Evolutionary conservation across 805 yeast genomes (phyloP).

Genomic region (Starmerella khaoyaiensis): DNA sequence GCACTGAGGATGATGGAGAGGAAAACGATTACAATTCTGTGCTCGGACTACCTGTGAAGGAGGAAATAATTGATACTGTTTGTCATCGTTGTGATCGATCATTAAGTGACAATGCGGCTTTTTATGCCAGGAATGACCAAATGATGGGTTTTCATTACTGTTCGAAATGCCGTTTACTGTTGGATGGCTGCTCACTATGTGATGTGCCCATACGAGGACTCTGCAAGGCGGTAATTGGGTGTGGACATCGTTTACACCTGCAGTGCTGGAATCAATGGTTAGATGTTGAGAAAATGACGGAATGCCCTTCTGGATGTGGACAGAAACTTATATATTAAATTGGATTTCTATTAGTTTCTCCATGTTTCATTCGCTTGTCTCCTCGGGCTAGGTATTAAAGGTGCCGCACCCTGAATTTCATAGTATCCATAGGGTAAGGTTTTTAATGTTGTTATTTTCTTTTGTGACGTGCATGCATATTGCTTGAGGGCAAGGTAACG

Average conservation of each 20-base stretch:
- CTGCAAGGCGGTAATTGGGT: conserved; percentile 43
- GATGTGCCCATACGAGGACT: conserved; percentile 64
- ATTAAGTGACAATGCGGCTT: conserved; percentile 25
- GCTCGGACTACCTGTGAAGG: not conserved
- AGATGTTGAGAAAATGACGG: conserved; percentile 33
- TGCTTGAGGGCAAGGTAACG: too few relatives aligned
- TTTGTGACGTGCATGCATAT: too few relatives aligned
- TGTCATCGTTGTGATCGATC: conserved; percentile 27
- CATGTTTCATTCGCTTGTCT: too few relatives aligned
- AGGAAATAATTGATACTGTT: conserved; percentile 36
- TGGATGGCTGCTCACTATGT: conserved; percentile 66
- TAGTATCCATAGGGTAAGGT: too few relatives aligned
- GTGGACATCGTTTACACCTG: conserved; percentile 84
- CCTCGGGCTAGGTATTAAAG: too few relatives aligned
- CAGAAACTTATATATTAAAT: too few relatives aligned
- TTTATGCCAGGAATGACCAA: conserved; percentile 23
- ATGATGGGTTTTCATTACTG: conserved; percentile 76
- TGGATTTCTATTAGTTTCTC: too few relatives aligned
- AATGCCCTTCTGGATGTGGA: conserved; percentile 77
- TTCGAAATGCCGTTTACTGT: conserved; percentile 47
- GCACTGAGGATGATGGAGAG: conserved; percentile 1
- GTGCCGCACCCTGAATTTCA: too few relatives aligned
- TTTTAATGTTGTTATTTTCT: too few relatives aligned
- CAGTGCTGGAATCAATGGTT: conserved; percentile 72
- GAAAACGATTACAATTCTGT: not conserved